These are phyloP conservation scores for Coemansia sp. DNA, from an alignment of 192 early-diverging fungal species.

Conservation along the genomic window DNA sequence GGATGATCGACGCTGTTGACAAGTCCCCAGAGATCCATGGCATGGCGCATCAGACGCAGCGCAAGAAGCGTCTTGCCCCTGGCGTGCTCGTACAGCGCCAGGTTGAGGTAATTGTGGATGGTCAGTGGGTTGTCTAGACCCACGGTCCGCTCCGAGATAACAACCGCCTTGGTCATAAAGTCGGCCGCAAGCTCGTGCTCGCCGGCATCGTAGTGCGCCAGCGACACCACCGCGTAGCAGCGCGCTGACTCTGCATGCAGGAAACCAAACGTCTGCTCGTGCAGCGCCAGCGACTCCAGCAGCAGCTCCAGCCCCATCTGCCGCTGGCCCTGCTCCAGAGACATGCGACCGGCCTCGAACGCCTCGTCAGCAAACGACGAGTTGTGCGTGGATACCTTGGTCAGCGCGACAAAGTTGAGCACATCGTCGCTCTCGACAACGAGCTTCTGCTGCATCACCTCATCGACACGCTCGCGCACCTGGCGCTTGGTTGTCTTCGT, in stretches of 20 bases:
- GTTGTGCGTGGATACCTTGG: slow-evolving; percentile 47
- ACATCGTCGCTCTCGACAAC: slow-evolving; percentile 31
- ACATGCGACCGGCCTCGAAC: slow-evolving; percentile 80
- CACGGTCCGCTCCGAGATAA: slow-evolving; percentile 78
- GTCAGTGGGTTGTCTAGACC: slow-evolving; percentile 89
- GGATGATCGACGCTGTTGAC: slow-evolving; percentile 75
- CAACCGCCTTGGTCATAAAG: slow-evolving; percentile 73
- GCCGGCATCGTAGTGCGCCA: slow-evolving; percentile 77
- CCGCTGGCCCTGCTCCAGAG: slow-evolving; percentile 75
- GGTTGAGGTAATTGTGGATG: slow-evolving; percentile 84
- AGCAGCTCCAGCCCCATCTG: slow-evolving; percentile 80
- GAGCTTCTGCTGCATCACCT: slow-evolving; percentile 20
- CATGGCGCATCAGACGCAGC: slow-evolving; percentile 79
- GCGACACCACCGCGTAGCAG: slow-evolving; percentile 78
- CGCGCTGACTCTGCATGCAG: slow-evolving; percentile 88
- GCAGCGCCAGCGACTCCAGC: slow-evolving; percentile 77
- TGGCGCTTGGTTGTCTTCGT: slow-evolving; percentile 60
- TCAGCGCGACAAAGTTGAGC: slow-evolving; percentile 37
- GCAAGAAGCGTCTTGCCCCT: slow-evolving; percentile 65
- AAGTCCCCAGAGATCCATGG: slow-evolving; percentile 77
- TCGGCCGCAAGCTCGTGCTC: slow-evolving; percentile 64
- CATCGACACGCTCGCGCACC: slow-evolving; percentile 52
- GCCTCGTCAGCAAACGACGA: slow-evolving; percentile 85
- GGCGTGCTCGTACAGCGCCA: slow-evolving; percentile 88
- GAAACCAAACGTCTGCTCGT: slow-evolving; percentile 93